Evolutionary conservation across 345 rosid genomes (phyloP).

Genomic region (Dipteronia dyeriana): DNA sequence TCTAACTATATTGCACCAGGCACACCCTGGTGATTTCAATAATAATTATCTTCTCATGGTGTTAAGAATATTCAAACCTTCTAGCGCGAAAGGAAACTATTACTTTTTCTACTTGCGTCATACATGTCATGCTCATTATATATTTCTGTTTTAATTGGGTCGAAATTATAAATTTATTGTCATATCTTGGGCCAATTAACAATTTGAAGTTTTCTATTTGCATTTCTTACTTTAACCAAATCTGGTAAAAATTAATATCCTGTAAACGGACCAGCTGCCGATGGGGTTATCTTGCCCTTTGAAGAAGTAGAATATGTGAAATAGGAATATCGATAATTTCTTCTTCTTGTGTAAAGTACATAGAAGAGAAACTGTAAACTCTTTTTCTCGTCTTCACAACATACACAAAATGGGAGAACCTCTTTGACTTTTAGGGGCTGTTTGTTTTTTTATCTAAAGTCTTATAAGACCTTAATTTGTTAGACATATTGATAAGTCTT

Average conservation of each 20-base stretch:
- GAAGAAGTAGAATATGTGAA: neutral
- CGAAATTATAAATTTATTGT: neutral
- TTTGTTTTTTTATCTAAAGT: no score
- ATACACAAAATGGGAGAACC: neutral
- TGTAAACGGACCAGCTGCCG: neutral
- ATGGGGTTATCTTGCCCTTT: neutral
- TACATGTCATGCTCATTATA: neutral
- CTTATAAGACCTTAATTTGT: no score
- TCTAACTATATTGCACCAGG: neutral
- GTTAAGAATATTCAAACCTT: neutral
- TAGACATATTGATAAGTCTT: no score
- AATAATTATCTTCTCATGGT: neutral
- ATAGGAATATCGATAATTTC: neutral
- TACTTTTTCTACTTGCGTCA: neutral
- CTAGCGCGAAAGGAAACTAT: neutral
- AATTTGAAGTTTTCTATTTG: neutral
- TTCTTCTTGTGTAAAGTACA: neutral
- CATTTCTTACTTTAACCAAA: conserved; percentile 1
- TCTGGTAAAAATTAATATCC: neutral
- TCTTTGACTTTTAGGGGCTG: neutral
- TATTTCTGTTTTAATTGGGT: neutral
- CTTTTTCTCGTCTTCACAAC: neutral
- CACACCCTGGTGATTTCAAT: neutral
- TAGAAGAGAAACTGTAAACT: no score
- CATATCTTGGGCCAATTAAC: neutral